These are phyloP conservation scores for Phytophthora multivora DNA, from an alignment of 352 stramenopile species.

Conservation along the genomic window DNA sequence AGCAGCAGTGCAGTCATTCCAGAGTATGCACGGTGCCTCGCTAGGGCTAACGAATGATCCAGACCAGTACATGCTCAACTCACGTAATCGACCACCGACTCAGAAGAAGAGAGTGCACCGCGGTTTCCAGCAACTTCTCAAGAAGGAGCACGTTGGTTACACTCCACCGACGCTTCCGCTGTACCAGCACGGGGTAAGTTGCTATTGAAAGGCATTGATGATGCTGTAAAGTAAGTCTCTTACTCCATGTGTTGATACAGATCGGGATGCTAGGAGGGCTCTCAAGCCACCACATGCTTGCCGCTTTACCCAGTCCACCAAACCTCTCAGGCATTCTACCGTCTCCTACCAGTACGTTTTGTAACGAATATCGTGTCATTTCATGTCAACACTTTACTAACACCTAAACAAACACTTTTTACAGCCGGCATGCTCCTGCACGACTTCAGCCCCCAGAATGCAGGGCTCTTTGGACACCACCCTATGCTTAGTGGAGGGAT, in stretches of 20 bases:
- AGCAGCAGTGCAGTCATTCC: constrained; percentile 36
- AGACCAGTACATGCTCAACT: constrained; percentile 67
- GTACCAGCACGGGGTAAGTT: constrained; percentile 72
- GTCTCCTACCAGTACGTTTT: constrained; percentile 76
- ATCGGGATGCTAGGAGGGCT: constrained; percentile 71
- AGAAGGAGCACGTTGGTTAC: constrained; percentile 76
- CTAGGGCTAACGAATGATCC: constrained; percentile 69
- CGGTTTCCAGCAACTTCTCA: constrained; percentile 80
- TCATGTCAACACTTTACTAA: constrained; percentile 18
- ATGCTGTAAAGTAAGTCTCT: background rate
- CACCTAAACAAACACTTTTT: constrained; percentile 11
- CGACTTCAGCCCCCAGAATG: constrained; percentile 75
- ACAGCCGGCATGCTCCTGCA: constrained; percentile 77
- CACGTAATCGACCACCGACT: constrained; percentile 27
- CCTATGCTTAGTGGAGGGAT: constrained; percentile 33
- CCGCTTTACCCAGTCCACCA: constrained; percentile 68
- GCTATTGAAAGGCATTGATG: background rate
- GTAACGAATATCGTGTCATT: background rate
- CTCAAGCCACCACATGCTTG: constrained; percentile 62
- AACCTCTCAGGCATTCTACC: constrained; percentile 75
- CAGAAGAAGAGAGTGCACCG: constrained; percentile 78
- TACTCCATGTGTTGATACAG: constrained; percentile 27
- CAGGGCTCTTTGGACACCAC: constrained; percentile 54
- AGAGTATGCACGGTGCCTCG: constrained; percentile 41
- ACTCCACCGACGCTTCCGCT: constrained; percentile 66